Conservation (phyloP, 2,329 filamentous ascomycete genomes). For the Penicillium sp. region DNA sequence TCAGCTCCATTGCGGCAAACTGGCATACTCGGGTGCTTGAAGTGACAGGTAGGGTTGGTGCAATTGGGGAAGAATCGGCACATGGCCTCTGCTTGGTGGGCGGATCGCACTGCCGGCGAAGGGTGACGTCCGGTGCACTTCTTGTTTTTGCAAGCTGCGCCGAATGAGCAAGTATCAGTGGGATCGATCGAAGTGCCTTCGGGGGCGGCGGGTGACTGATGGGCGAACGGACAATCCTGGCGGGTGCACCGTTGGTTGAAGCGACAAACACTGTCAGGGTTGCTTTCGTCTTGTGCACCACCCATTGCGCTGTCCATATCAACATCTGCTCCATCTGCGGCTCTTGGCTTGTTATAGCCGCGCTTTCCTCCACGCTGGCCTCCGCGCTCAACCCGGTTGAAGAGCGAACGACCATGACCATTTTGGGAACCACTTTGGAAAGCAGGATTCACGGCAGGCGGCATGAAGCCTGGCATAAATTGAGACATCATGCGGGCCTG, state of each 20-base stretch:
- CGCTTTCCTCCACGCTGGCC: conserved; percentile 55
- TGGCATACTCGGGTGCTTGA: conserved; percentile 83
- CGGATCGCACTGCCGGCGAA: conserved; percentile 76
- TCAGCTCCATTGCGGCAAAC: conserved; percentile 88
- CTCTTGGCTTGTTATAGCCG: conserved; percentile 28
- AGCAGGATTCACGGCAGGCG: conserved; percentile 54
- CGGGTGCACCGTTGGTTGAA: conserved; percentile 89
- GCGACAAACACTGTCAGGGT: conserved; percentile 71
- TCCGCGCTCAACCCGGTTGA: conserved; percentile 64
- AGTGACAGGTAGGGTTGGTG: conserved; percentile 81
- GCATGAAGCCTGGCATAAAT: conserved; percentile 58
- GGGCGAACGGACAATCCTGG: conserved; percentile 85
- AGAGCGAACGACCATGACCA: conserved; percentile 60
- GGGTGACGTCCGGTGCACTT: conserved; percentile 93
- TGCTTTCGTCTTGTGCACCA: conserved; percentile 53
- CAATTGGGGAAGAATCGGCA: conserved; percentile 93
- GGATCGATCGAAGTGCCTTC: conserved; percentile 75
- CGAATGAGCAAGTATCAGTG: conserved; percentile 76
- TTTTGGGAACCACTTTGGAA: conserved; percentile 54
- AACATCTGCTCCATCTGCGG: conserved; percentile 30
- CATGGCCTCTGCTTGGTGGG: conserved; percentile 78
- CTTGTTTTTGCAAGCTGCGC: conserved; percentile 89
- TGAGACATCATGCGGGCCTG: conserved; percentile 84
- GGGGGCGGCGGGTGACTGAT: conserved; percentile 88
- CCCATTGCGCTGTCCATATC: conserved; percentile 33